Evolutionary conservation across 495 filamentous ascomycete species (phyloP), one percentile per base, ranked within the genome.

Genomic region (Hypoxylon cercidicola): DNA sequence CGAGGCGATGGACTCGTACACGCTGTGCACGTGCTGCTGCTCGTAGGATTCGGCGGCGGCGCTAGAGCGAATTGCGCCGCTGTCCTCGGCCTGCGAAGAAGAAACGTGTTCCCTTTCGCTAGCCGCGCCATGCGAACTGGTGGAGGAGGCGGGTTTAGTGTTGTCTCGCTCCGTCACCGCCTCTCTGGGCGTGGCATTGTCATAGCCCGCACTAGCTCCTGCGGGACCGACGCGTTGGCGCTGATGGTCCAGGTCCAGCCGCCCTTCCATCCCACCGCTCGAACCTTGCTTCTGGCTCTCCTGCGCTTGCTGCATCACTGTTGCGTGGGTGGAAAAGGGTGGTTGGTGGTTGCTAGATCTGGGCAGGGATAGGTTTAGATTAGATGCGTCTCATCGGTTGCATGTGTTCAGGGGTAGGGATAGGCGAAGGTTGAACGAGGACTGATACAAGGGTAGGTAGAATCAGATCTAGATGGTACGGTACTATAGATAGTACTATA

Each of bases 1-100:
- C 12, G 87, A 81, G 12, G 95, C 95, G 70, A 99, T 99, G 63
- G 93, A 85, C 73, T 97, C 91, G 78, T 99, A 99, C 56, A 99
- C 91, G 62, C 85, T 79, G 77, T 99, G 95, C 54, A 99, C 95
- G 77, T 97, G 89, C 61, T 89, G 75, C 45, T 87, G 83, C 77
- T 99, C 95, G 74, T 97, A 97, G 58, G 73, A 71, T 53, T 78
- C 78, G 25, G 80, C 75, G n/a, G 34, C 41, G 21, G 57, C 20
- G 18, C 54, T 39, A 34, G 15, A 34, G 30, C 25, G 18, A 30
- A 7, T 40, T 45, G 39, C 15, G 30, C 25, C 6, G 25, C 47
- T 35, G 10, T 43, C 18, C 23, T n/a, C n/a, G n/a, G n/a, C n/a
- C n/a, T n/a, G n/a, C n/a, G n/a, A n/a, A n/a, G 55, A 32, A 35